Base-by-base conservation (phyloP, 257 asterid species). In the Solanum arcanum region DNA sequence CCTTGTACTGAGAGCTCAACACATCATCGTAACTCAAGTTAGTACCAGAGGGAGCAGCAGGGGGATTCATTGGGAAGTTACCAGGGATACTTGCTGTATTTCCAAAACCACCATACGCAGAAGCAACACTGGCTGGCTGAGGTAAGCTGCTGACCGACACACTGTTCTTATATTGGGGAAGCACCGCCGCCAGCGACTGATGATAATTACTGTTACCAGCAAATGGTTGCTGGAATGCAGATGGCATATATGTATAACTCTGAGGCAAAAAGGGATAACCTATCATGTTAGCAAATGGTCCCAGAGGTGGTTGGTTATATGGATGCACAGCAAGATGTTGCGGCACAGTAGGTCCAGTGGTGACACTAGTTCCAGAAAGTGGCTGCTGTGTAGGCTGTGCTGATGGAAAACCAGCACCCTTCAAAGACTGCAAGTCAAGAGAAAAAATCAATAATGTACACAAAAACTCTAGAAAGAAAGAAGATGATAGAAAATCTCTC, bases 1-100 rank as follows among this genome's bases (percentile, higher is more conserved):
- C 98, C 94, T 92, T 94, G 94, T 90, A 93, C 90, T 93, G 98
- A 90, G 98, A 94, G 90, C 91, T 92, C 92, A 93, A 90, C 86
- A 93, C 88, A 62, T 95, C 97, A 2, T 95, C 98, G 62, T 95
- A 95, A 83, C 90, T 92, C 84, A 94, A 49, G 83, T 89, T 84
- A 56, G 94, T 89, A 66, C 92, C 97, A 74, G 96, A 90, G 3
- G 93, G 92, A 41, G 95, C 92, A 68, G 96, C 90, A 73, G 94
- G 89, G 15, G 92, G 95, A 78, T 92, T 94, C 95, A 94, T 91
- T 5, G 90, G 89, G 88, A 94, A 96, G 88, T 93, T 96, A 68
- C 98, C 97, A 25, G 96, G 95, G 81, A 94, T 70, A 11, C 94
- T 78, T 0, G 90, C 62, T 23, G 92, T 85, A 77, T 69, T 92